These are phyloP conservation scores for Chrysoporthe puriensis DNA, from an alignment of 2,329 filamentous ascomycete species.

Conservation along the genomic window DNA sequence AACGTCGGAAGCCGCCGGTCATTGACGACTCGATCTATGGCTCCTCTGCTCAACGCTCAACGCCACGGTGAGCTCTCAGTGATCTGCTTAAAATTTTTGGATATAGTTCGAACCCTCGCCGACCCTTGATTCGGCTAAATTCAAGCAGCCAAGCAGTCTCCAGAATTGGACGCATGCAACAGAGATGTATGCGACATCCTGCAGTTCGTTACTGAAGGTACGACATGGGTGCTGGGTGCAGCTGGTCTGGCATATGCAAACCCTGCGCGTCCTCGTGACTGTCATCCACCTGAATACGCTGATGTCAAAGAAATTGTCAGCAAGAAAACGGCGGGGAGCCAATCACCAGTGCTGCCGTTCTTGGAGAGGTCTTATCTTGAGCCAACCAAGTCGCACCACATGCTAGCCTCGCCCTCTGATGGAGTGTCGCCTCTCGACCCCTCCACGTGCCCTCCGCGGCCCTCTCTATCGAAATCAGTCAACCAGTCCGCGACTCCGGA, in stretches of 20 bases:
- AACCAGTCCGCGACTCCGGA: background rate
- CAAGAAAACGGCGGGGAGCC: conserved; percentile 8
- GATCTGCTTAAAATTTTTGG: background rate
- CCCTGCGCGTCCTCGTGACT: conserved; percentile 5
- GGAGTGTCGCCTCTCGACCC: conserved; percentile 4
- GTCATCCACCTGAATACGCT: conserved; percentile 13
- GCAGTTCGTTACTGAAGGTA: background rate
- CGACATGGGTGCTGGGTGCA: conserved; percentile 5
- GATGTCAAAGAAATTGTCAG: conserved; percentile 28
- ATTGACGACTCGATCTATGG: too few species aligned
- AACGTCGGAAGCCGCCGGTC: background rate
- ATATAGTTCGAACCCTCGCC: background rate
- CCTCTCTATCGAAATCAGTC: background rate
- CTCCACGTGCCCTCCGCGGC: background rate
- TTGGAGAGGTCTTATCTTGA: conserved; percentile 23
- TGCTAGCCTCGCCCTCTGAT: conserved; percentile 24
- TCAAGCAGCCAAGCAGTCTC: background rate
- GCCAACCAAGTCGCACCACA: conserved; percentile 24
- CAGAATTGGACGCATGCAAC: background rate
- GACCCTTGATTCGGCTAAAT: background rate
- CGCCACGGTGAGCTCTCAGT: background rate
- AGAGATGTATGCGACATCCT: background rate
- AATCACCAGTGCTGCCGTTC: conserved; percentile 19
- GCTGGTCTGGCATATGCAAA: background rate
- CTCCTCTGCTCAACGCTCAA: background rate